phyloP scores from a whole-genome alignment of 257 asterid genomes.

The Forsythia suspensa region DNA sequence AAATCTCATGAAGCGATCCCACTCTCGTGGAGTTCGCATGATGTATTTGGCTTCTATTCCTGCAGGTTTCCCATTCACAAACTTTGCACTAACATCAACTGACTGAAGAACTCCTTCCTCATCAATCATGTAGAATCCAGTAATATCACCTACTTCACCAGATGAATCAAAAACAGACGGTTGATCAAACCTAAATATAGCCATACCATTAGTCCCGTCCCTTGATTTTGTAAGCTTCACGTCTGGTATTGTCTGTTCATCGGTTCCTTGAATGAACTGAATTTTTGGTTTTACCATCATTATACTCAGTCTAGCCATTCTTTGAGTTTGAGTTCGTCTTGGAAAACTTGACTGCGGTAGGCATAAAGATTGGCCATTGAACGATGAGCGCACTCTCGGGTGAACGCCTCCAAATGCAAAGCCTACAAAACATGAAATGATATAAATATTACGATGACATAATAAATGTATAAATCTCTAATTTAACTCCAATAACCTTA shows the following conservation, averaged over 20 bases:
- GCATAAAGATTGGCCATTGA: conserved; percentile 59
- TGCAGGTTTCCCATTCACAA: conserved; percentile 91
- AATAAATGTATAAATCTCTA: no score
- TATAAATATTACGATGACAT: no score
- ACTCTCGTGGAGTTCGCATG: conserved; percentile 77
- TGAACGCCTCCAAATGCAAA: conserved; percentile 39
- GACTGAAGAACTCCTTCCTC: conserved; percentile 90
- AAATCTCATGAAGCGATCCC: conserved; percentile 99
- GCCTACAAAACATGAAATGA: conserved; percentile 34
- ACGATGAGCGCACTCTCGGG: conserved; percentile 53
- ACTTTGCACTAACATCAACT: conserved; percentile 85
- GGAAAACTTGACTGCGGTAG: conserved; percentile 36
- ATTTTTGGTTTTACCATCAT: conserved; percentile 79
- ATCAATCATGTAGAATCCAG: conserved; percentile 93
- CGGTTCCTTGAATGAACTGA: conserved; percentile 89
- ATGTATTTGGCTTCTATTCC: conserved; percentile 87
- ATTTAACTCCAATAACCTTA: no score
- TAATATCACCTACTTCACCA: conserved; percentile 81
- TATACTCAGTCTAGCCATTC: conserved; percentile 30
- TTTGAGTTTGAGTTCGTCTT: conserved; percentile 21
- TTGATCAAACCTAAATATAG: conserved; percentile 70
- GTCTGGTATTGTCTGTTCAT: conserved; percentile 86
- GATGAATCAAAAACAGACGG: conserved; percentile 96
- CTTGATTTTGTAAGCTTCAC: conserved; percentile 88
- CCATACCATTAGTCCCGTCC: conserved; percentile 92